Conservation (phyloP, 2,329 filamentous ascomycete genomes). For the Curvularia sp. region DNA sequence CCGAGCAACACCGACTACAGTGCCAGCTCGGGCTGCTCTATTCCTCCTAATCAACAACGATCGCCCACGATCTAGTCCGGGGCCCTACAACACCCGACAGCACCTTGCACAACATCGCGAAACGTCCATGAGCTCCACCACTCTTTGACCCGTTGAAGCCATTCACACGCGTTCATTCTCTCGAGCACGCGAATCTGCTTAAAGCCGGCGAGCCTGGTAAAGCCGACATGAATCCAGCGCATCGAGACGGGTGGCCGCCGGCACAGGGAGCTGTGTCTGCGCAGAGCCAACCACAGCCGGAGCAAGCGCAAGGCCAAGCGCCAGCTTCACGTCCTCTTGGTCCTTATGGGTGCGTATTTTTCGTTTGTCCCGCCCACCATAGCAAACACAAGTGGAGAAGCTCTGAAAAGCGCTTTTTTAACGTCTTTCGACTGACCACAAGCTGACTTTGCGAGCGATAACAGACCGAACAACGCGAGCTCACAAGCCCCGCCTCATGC, state of each 20-base stretch:
- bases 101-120: conserved; percentile 10
- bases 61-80: conserved; percentile 23
- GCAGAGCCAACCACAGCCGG: conserved; percentile 50
- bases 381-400: conserved; percentile 28
- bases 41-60: conserved; percentile 35
- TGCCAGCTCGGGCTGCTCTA: conserved; percentile 35
- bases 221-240: conserved; percentile 51
- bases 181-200: conserved; percentile 26
- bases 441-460: conserved; percentile 28
- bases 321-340: conserved; percentile 46
- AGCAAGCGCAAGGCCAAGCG: conserved; percentile 44
- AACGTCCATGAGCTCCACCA: conserved; percentile 34
- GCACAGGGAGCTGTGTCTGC: conserved; percentile 58
- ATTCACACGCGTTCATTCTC: conserved; percentile 26
- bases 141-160: conserved; percentile 14
- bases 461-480: conserved; percentile 42
- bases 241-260: conserved; percentile 52
- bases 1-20: conserved; percentile 20
- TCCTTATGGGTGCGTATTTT: conserved; percentile 45
- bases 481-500: conserved; percentile 45
- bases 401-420: conserved; percentile 20
- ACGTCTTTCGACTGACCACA: conserved; percentile 19
- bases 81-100: conserved; percentile 24
- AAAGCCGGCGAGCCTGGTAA: conserved; percentile 39
- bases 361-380: conserved; percentile 9